Evolutionary conservation across 2,329 filamentous ascomycete genomes (phyloP), one percentile per base, ranked within the genome.

Genomic region (Aspergillus sp.): DNA sequence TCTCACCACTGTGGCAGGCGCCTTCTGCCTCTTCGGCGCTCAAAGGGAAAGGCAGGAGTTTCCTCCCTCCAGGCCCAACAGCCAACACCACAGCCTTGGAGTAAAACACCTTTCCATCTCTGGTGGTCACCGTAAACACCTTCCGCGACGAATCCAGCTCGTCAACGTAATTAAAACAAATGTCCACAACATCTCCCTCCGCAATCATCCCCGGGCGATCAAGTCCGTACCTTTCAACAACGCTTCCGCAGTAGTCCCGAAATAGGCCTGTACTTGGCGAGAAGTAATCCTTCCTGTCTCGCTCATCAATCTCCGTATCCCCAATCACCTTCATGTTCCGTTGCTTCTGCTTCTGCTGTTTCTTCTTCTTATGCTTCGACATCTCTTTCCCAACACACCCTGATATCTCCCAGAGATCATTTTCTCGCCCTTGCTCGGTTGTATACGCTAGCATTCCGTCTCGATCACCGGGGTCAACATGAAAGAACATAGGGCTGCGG

Each of bases 401-500:
- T 0, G 81, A 77, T 48, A 93, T 87, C 73, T 93, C 88, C 47
- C 83, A 78, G 8, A 92, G 73, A 65, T 93, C 89, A 5, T 75
- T 72, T 57, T 85, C 81, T n/a, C 85, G 75, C 0, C 81, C 81
- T 17, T 82, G 77, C 56, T 83, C 80, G 64, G 89, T 85, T 0
- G 88, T 82, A 72, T 87, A 89, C 1, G 85, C 87, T 20, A 93
- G 75, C 64, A 93, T 75, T 0, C 87, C 87, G 74, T 93, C 90
- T 2, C 89, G 80, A 71, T 93, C 89, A 1, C 83, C 79, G 0
- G 90, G 90, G 66, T 93, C 89, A 13, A 90, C 80, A 67, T 95
- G 90, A 76, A 91, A 93, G 66, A 93, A 89, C 87, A 93, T 89
- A 0, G 89, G 90, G 63, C 89, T 92, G 15, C 90, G 81, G 39